Percentiles rank a stretch among this genome's conserved stretches.
Evolutionary conservation across 805 yeast species (phyloP).

Genomic region (Hanseniaspora lindneri): DNA sequence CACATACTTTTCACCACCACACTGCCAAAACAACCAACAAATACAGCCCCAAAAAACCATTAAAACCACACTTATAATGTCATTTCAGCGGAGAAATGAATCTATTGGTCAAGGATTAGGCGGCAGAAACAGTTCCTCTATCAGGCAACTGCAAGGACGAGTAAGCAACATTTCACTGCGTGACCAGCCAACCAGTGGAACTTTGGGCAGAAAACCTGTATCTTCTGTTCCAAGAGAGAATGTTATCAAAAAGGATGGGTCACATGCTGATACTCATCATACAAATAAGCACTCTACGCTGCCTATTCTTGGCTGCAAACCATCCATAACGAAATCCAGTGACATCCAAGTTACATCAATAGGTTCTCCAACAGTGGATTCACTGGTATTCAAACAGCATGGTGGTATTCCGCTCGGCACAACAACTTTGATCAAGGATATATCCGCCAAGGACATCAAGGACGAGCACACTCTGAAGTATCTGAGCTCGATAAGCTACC

Average conservation of each 20-base stretch:
- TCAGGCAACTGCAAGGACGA: slow-evolving; percentile 7
- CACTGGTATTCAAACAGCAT: slow-evolving; percentile 10
- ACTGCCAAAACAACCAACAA: too few relatives aligned
- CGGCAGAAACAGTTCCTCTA: not conserved
- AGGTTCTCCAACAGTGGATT: slow-evolving; percentile 9
- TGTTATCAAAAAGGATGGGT: slow-evolving; percentile 68
- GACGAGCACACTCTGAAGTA: slow-evolving; percentile 6
- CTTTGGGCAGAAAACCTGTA: too few relatives aligned
- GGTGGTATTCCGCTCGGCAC: slow-evolving; percentile 14
- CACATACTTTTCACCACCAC: too few relatives aligned
- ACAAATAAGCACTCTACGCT: too few relatives aligned
- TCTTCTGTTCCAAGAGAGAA: too few relatives aligned
- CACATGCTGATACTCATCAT: slow-evolving; percentile 39
- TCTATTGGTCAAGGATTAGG: slow-evolving; percentile 18
- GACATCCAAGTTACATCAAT: slow-evolving; percentile 12
- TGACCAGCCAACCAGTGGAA: slow-evolving; percentile 3
- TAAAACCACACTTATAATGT: too few relatives aligned
- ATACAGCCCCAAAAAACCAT: too few relatives aligned
- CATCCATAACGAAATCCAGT: slow-evolving; percentile 13
- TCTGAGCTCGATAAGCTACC: not conserved
- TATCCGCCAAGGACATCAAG: slow-evolving; percentile 1
- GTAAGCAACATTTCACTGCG: not conserved
- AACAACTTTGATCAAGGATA: slow-evolving; percentile 10
- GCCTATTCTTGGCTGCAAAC: slow-evolving; percentile 9
- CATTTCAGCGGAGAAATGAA: slow-evolving; percentile 50